Evolutionary conservation across 2,329 filamentous ascomycete genomes (phyloP).

Genomic region (Hypoxylon sp.): DNA sequence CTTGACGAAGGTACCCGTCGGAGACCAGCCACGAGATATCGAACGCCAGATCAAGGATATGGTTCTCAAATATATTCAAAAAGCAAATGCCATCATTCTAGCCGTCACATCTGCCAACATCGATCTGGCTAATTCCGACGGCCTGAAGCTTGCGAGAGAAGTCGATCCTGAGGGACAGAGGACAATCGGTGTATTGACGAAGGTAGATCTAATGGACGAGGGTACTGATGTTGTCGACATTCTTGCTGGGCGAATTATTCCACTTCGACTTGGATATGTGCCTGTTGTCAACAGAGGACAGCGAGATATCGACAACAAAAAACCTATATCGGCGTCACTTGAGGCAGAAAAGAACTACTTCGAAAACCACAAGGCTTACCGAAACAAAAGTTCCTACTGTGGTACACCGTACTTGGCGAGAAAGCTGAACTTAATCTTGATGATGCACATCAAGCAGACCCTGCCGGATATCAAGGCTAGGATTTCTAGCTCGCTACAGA

Average conservation of each 20-base stretch:
- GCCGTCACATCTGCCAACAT: slow-evolving; percentile 97
- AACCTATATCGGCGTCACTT: slow-evolving; percentile 87
- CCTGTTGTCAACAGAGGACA: slow-evolving; percentile 98
- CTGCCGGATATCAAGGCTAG: slow-evolving; percentile 97
- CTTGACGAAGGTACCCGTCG: slow-evolving; percentile 94
- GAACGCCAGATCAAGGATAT: slow-evolving; percentile 97
- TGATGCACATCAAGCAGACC: slow-evolving; percentile 99
- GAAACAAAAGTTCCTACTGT: slow-evolving; percentile 98
- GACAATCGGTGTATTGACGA: slow-evolving; percentile 97
- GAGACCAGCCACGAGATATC: slow-evolving; percentile 95
- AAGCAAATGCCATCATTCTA: slow-evolving; percentile 97
- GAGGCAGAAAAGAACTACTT: slow-evolving; percentile 98
- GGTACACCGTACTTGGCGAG: slow-evolving; percentile 96
- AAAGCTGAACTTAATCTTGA: slow-evolving; percentile 97
- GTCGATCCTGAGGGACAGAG: slow-evolving; percentile 97
- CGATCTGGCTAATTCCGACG: slow-evolving; percentile 98
- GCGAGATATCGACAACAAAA: slow-evolving; percentile 98
- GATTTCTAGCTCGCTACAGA: slow-evolving; percentile 91
- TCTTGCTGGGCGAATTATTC: slow-evolving; percentile 95
- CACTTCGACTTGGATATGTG: slow-evolving; percentile 91
- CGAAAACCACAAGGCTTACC: slow-evolving; percentile 97
- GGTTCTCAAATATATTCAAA: slow-evolving; percentile 98
- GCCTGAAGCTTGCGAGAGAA: slow-evolving; percentile 93
- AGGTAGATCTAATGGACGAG: slow-evolving; percentile 99
- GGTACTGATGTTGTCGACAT: slow-evolving; percentile 99